Evolutionary conservation across 1,284 basidiomycete species (phyloP).

Genomic region (Thelephora terrestris): DNA sequence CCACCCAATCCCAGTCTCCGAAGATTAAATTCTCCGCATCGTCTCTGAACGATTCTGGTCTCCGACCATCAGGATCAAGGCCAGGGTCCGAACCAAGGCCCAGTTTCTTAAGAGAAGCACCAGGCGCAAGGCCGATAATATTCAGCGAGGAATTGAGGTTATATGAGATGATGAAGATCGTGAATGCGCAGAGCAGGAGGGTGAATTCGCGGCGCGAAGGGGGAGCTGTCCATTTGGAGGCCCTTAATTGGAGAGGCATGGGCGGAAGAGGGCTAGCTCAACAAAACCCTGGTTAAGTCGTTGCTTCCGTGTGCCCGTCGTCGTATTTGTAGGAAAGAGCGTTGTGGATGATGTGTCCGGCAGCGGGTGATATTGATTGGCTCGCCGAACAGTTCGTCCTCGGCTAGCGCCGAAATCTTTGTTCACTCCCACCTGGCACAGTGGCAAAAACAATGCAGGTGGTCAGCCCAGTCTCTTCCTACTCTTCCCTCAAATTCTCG

Average conservation of each 20-base stretch:
- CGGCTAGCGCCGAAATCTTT: background rate
- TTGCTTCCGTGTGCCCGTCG: background rate
- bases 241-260: background rate
- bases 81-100: constrained; percentile 28
- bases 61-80: constrained; percentile 35
- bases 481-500: background rate
- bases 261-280: background rate
- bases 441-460: background rate
- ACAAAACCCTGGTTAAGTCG: background rate
- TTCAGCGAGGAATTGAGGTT: constrained; percentile 51
- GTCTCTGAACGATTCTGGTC: constrained; percentile 38
- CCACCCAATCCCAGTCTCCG: constrained; percentile 58
- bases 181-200: constrained; percentile 48
- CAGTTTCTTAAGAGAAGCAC: constrained; percentile 5
- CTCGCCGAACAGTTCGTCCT: background rate
- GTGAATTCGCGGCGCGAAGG: constrained; percentile 56
- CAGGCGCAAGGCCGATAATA: constrained; percentile 33
- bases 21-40: constrained; percentile 48
- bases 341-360: background rate
- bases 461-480: background rate
- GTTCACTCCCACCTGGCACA: background rate
- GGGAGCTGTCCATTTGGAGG: constrained; percentile 38
- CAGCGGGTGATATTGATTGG: background rate
- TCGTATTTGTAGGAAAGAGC: no score
- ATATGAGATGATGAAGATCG: constrained; percentile 54